phyloP scores from a whole-genome alignment of 148 eudicot genomes.

The Polygonum aviculare region DNA sequence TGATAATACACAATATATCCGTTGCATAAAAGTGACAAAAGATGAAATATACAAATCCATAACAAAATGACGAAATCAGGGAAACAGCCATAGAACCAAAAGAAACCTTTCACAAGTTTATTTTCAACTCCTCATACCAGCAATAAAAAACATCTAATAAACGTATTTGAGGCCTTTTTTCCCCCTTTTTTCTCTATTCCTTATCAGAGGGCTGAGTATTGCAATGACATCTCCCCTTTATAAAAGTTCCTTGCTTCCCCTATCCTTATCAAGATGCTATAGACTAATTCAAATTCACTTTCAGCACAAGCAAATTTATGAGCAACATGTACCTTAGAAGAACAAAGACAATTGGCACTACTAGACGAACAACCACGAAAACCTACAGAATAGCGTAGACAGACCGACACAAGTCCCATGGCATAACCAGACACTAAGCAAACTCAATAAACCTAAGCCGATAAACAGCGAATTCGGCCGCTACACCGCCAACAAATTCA shows the following conservation, averaged over 20 bases:
- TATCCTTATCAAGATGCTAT: background rate
- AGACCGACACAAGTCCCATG: background rate
- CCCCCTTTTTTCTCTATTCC: background rate
- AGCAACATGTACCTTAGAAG: background rate
- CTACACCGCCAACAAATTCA: background rate
- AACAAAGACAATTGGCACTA: background rate
- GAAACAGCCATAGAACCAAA: background rate
- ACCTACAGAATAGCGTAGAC: background rate
- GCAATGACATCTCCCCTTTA: background rate
- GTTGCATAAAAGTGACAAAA: background rate
- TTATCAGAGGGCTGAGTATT: background rate
- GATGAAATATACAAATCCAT: background rate
- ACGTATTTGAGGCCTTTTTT: background rate
- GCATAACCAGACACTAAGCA: background rate
- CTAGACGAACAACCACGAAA: background rate
- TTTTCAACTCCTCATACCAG: background rate
- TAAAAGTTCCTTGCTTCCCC: background rate
- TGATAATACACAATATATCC: background rate
- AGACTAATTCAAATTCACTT: background rate
- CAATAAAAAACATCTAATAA: background rate
- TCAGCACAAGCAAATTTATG: background rate
- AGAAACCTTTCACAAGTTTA: background rate
- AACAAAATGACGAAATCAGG: background rate
- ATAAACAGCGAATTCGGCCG: background rate
- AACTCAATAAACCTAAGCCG: background rate